Conservation (phyloP, 192 early-diverging fungal genomes). For the Coemansia sp. region DNA sequence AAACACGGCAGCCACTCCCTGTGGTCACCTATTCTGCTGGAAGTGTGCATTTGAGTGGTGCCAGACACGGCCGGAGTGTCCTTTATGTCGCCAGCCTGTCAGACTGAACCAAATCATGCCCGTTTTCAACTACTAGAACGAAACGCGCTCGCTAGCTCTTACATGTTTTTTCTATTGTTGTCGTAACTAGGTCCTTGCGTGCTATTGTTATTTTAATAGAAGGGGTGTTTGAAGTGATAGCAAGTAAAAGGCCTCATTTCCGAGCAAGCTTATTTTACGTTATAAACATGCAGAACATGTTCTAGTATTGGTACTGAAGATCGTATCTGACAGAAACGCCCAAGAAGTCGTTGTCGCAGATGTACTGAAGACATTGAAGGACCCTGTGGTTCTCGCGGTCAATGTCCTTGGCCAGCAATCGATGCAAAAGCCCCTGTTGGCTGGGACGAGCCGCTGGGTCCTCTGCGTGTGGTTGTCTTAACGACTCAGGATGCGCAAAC, state of each 20-base stretch:
- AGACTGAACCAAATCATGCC: conserved; percentile 72
- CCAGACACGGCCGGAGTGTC: conserved; percentile 89
- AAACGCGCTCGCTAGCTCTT: no score
- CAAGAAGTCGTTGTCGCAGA: conserved; percentile 28
- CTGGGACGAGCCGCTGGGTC: conserved; percentile 6
- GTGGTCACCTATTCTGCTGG: conserved; percentile 98
- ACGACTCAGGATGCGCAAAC: conserved; percentile 29
- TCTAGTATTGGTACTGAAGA: conserved; percentile 8
- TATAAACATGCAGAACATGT: neutral
- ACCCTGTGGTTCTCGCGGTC: conserved; percentile 50
- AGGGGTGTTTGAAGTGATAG: neutral
- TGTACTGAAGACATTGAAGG: conserved; percentile 44
- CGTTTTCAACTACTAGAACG: conserved; percentile 67
- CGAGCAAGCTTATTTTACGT: neutral
- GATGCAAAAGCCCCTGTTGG: conserved; percentile 15
- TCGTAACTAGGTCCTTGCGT: neutral
- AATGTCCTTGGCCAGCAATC: conserved; percentile 53
- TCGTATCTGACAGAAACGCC: conserved; percentile 16
- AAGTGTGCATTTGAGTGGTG: conserved; percentile 91
- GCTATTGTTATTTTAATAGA: no score
- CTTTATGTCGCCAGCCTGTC: conserved; percentile 84
- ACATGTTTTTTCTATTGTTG: conserved; percentile 5
- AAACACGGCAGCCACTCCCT: conserved; percentile 80
- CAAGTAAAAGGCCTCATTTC: neutral
- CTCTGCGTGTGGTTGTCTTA: neutral